These are phyloP conservation scores for Colletotrichum karsti DNA, from an alignment of 2,329 filamentous ascomycete species.

Conservation along the genomic window DNA sequence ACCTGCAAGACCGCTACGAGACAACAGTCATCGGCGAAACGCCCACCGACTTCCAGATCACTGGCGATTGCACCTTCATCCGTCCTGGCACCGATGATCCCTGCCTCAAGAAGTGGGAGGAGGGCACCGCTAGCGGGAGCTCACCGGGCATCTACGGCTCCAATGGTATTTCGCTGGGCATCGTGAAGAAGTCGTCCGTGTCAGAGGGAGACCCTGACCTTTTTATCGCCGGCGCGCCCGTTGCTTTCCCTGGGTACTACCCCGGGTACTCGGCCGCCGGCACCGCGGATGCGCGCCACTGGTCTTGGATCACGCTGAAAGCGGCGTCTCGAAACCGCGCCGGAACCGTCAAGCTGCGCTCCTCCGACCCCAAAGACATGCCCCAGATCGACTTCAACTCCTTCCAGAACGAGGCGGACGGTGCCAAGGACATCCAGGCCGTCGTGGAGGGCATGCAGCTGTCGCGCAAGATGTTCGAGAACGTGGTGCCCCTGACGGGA, in stretches of 20 bases:
- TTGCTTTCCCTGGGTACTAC: constrained; percentile 38
- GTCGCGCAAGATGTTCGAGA: constrained; percentile 44
- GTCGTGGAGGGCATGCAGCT: constrained; percentile 55
- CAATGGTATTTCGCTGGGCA: constrained; percentile 41
- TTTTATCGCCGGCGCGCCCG: constrained; percentile 39
- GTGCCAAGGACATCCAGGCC: constrained; percentile 52
- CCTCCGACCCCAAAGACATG: constrained; percentile 65
- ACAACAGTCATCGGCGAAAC: constrained; percentile 31
- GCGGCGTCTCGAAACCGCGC: constrained; percentile 64
- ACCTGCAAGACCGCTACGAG: constrained; percentile 46
- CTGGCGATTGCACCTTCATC: constrained; percentile 38
- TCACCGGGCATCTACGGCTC: constrained; percentile 41
- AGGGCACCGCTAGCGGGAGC: constrained; percentile 23
- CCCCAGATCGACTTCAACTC: constrained; percentile 68
- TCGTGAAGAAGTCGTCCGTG: constrained; percentile 40
- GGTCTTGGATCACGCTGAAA: constrained; percentile 57
- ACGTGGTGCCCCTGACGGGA: constrained; percentile 37
- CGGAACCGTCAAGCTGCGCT: constrained; percentile 65
- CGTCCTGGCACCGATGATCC: constrained; percentile 38
- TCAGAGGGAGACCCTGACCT: constrained; percentile 37
- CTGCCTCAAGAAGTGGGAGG: constrained; percentile 43
- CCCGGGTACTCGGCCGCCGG: constrained; percentile 37
- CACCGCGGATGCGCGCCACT: constrained; percentile 44
- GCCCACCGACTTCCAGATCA: constrained; percentile 37
- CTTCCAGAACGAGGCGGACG: constrained; percentile 46